Evolutionary conservation across 1,139 yeast genomes (phyloP), one percentile per base, ranked within the genome.

Genomic region (Torulaspora globosa): DNA sequence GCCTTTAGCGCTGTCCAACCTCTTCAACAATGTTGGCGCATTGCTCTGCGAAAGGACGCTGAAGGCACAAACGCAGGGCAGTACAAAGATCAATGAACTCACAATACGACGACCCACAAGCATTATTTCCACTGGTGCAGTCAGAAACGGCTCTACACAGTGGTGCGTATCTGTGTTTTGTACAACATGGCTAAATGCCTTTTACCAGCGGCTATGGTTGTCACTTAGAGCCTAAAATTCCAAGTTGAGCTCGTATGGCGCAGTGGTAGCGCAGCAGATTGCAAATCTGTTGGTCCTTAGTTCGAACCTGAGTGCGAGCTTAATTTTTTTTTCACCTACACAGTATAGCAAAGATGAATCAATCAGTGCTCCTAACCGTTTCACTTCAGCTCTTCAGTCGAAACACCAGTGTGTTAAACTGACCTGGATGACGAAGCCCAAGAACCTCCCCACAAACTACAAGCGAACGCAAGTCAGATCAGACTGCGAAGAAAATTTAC

Each of bases 181-280:
- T 31, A 16, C 34, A n/a, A n/a, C n/a, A n/a, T n/a, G n/a, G n/a
- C n/a, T n/a, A n/a, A n/a, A n/a, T n/a, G n/a, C n/a, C n/a, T n/a
- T 18, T 18, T 3, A 3, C 5, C 19, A 18, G 19, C 19, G 4
- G 19, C 19, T 18, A 18, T 18, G 5, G 19, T 18, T 5, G 3
- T 18, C 5, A 3, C 4, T 5, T 3, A 5, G 4, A 18, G 19
- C 4, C 3, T 3, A 18, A 18, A 5, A 18, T 3, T 5, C 19
- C 28, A 19, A 29, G 11, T 12, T 16, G 9, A 56, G 84, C 83
- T 77, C 77, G 82, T 75, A 72, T 81, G 86, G 87, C 87, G 85
- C 86, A 81, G 87, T 78, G 87, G 87, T 82, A 82, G 86, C 86
- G 88, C 86, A 81, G 85, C 84, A 82, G 87, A 82, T 82, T 82